Evolutionary conservation across 257 asterid genomes (phyloP).

Genomic region (Ilex asprella): DNA sequence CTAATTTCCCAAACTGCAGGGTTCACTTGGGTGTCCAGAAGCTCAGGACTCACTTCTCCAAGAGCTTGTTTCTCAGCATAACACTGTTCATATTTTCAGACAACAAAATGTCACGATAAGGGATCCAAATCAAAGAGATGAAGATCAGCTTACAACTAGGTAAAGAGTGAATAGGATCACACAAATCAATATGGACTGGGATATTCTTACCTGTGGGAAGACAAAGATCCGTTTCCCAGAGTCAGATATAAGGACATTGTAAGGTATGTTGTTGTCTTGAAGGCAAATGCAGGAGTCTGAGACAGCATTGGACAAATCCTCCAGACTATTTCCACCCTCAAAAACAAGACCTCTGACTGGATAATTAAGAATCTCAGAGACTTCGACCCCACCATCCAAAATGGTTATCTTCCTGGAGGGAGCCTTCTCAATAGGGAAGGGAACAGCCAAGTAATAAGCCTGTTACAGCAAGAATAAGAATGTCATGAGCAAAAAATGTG

Average conservation of each 20-base stretch:
- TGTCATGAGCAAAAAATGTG: not conserved
- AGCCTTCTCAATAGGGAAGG: constrained; percentile 33
- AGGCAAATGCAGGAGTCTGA: not conserved
- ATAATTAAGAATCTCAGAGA: not conserved
- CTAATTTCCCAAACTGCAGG: constrained; percentile 4
- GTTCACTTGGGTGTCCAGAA: constrained; percentile 1
- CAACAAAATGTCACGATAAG: not conserved
- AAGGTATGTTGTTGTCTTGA: constrained; percentile 4
- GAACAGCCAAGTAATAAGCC: constrained; percentile 35
- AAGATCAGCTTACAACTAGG: too few species aligned
- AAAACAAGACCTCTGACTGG: constrained; percentile 3
- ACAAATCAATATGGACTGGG: too few species aligned
- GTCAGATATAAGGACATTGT: constrained; percentile 1
- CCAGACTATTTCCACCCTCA: not conserved
- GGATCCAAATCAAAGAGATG: not conserved
- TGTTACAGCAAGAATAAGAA: not conserved
- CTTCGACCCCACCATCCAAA: not conserved
- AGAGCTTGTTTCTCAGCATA: constrained; percentile 4
- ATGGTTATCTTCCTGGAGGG: constrained; percentile 1
- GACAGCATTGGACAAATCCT: constrained; percentile 1
- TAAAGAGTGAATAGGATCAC: too few species aligned
- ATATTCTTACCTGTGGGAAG: not conserved
- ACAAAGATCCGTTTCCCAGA: not conserved
- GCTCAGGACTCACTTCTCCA: constrained; percentile 3
- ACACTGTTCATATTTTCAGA: not conserved